A percentile compares a stretch with the other conserved stretches of the same genome.
Evolutionary conservation across 2,329 filamentous ascomycete species (phyloP).

Genomic region (Fusarium globosum): DNA sequence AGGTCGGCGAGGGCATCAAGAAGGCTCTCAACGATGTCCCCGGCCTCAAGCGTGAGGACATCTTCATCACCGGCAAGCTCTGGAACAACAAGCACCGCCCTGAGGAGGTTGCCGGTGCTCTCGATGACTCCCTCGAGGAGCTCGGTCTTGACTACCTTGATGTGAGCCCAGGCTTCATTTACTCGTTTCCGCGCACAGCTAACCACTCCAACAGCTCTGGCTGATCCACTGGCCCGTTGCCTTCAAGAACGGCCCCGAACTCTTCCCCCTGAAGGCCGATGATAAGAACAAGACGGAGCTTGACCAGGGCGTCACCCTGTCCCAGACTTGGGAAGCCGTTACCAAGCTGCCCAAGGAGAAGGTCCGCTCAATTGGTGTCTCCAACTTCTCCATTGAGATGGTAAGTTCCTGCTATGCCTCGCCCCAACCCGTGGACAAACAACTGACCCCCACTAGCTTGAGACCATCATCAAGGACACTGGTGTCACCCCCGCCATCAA

Average conservation of each 20-base stretch:
- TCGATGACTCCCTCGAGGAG: constrained; percentile 66
- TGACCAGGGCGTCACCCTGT: constrained; percentile 56
- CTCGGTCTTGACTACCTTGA: constrained; percentile 69
- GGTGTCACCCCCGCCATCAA: constrained; percentile 71
- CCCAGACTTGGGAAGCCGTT: constrained; percentile 61
- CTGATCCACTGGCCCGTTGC: constrained; percentile 72
- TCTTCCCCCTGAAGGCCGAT: constrained; percentile 58
- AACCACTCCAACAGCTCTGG: constrained; percentile 57
- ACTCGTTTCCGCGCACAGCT: background rate
- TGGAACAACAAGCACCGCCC: constrained; percentile 70
- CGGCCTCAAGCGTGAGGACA: constrained; percentile 64
- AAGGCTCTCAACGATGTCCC: constrained; percentile 58
- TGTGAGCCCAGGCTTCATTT: constrained; percentile 43
- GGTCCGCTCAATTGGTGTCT: constrained; percentile 75
- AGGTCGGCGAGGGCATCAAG: constrained; percentile 67
- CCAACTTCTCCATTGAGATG: constrained; percentile 75
- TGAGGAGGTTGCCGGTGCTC: constrained; percentile 65
- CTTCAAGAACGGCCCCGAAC: constrained; percentile 53
- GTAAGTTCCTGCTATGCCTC: constrained; percentile 36
- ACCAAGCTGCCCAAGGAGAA: constrained; percentile 70
- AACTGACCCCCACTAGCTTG: constrained; percentile 51
- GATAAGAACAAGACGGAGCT: constrained; percentile 53
- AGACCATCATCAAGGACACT: constrained; percentile 66
- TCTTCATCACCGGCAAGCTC: constrained; percentile 76
- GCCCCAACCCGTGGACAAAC: background rate